Percentiles rank a stretch among this genome's conserved stretches.
Conservation (phyloP, 1,284 basidiomycete species). For the Ustanciosporium gigantosporum region DNA sequence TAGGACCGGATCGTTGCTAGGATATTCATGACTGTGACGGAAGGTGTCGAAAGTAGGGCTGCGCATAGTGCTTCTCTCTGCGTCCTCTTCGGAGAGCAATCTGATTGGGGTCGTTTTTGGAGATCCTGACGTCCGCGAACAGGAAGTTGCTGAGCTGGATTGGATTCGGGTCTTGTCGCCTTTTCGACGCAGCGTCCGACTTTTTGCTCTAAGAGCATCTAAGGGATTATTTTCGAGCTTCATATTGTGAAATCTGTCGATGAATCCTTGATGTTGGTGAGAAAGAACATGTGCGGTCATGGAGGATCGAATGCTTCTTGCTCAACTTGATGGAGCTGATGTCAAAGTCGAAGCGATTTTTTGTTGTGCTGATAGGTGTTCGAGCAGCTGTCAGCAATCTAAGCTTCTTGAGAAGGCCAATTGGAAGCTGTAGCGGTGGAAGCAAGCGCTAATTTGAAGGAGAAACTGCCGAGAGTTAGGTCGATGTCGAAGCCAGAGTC, state of each 20-base stretch:
- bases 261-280: too few relatives aligned
- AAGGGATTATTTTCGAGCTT: conserved; percentile 26
- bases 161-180: conserved; percentile 18
- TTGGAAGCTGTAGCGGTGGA: too few relatives aligned
- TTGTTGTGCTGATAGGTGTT: too few relatives aligned
- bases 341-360: too few relatives aligned
- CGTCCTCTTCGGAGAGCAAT: conserved; percentile 10
- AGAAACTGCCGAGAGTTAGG: too few relatives aligned
- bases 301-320: too few relatives aligned
- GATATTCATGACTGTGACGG: background rate
- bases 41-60: conserved; percentile 9
- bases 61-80: conserved; percentile 2
- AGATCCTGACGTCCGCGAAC: conserved; percentile 7
- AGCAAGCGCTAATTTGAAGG: too few relatives aligned
- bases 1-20: conserved; percentile 18
- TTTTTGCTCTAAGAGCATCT: conserved; percentile 18
- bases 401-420: too few relatives aligned
- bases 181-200: conserved; percentile 20
- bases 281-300: too few relatives aligned
- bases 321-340: too few relatives aligned
- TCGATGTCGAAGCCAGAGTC: too few relatives aligned
- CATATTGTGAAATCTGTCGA: conserved; percentile 8
- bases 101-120: conserved; percentile 5
- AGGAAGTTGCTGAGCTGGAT: conserved; percentile 12
- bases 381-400: too few relatives aligned